These are phyloP conservation scores for Taphrina wiesneri DNA, from an alignment of 1,139 yeast genomes.

Conservation along the genomic window DNA sequence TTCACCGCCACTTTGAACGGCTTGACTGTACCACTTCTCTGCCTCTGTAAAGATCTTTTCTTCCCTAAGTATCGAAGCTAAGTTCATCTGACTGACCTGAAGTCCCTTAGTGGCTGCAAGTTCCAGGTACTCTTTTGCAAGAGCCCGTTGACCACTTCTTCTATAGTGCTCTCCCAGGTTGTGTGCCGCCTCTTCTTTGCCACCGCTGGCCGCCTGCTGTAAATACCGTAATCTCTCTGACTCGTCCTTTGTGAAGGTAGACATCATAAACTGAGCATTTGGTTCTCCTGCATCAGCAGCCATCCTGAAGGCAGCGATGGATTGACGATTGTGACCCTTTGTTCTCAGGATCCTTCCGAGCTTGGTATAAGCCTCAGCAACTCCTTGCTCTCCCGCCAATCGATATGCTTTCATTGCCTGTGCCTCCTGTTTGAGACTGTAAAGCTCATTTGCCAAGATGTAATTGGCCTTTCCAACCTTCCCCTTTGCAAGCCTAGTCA, in stretches of 20 bases:
- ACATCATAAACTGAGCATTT: constrained; percentile 6
- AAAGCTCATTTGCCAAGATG: constrained; percentile 16
- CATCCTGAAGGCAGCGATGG: constrained; percentile 12
- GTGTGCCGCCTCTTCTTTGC: constrained; percentile 31
- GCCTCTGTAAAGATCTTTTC: constrained; percentile 20
- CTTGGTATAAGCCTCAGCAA: constrained; percentile 10
- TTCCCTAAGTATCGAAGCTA: constrained; percentile 24
- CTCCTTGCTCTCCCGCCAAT: constrained; percentile 26
- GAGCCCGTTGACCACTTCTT: constrained; percentile 4
- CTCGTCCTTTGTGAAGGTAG: constrained; percentile 14
- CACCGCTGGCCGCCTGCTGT: constrained; percentile 26
- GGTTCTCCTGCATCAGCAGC: constrained; percentile 24
- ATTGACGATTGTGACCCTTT: neutral
- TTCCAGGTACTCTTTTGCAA: constrained; percentile 30
- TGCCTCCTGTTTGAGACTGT: neutral
- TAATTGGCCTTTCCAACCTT: constrained; percentile 16
- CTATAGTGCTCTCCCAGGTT: constrained; percentile 31
- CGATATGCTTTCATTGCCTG: constrained; percentile 14
- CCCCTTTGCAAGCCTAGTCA: constrained; percentile 7
- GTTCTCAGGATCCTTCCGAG: constrained; percentile 1
- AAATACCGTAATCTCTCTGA: neutral
- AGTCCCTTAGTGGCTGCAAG: constrained; percentile 29
- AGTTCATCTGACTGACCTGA: constrained; percentile 24
- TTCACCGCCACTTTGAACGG: constrained; percentile 22
- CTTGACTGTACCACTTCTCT: constrained; percentile 24